These are phyloP conservation scores for Populus hybrid DNA, from an alignment of 441 rosid species.

Conservation along the genomic window DNA sequence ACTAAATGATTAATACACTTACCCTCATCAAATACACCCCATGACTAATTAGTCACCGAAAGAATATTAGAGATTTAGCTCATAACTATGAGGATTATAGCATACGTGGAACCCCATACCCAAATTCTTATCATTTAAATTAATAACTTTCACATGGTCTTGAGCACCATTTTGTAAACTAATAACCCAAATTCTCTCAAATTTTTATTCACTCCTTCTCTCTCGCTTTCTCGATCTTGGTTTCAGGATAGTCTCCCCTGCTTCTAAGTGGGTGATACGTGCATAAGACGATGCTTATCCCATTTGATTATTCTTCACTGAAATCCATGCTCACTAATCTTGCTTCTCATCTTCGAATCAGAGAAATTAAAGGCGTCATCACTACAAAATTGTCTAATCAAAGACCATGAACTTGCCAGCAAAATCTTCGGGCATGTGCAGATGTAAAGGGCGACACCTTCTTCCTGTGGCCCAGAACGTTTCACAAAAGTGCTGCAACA, in stretches of 20 bases:
- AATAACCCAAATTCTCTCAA: conserved; percentile 18
- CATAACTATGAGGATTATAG: too few relatives aligned
- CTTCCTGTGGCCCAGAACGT: conserved; percentile 15
- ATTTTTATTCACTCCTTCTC: conserved; percentile 11
- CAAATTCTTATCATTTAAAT: neutral
- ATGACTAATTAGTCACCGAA: conserved; percentile 6
- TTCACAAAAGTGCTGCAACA: conserved; percentile 7
- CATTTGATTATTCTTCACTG: conserved; percentile 37
- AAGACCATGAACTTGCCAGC: conserved; percentile 11
- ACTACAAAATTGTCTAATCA: neutral
- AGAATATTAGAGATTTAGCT: conserved; percentile 16
- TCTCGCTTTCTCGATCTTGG: conserved; percentile 18
- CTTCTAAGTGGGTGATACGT: conserved; percentile 27
- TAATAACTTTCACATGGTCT: conserved; percentile 25
- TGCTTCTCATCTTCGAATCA: conserved; percentile 16
- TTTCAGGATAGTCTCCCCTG: conserved; percentile 3
- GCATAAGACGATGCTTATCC: conserved; percentile 28
- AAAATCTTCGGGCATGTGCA: conserved; percentile 18
- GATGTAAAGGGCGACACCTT: conserved; percentile 16
- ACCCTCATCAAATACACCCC: too few relatives aligned
- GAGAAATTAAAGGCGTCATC: neutral
- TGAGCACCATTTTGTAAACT: conserved; percentile 34
- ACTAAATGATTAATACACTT: too few relatives aligned
- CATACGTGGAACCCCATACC: too few relatives aligned
- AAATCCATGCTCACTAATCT: conserved; percentile 34